Evolutionary conservation across 23 red algal species (phyloP), one percentile per base, ranked within the genome.

Genomic region (Gracilaria domingensis): DNA sequence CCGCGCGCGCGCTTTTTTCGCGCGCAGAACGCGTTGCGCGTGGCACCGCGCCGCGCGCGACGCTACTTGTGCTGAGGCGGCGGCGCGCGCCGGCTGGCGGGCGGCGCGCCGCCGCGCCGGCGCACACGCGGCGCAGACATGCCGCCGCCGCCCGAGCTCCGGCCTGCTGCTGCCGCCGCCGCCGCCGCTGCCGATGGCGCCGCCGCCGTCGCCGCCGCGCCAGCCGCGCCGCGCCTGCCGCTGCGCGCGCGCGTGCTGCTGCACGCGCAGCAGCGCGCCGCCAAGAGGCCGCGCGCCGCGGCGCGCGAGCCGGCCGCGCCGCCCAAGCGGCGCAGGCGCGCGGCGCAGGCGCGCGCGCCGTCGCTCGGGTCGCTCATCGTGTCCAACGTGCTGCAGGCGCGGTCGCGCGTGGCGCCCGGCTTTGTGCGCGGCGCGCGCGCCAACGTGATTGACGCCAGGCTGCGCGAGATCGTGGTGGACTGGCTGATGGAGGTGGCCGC

Each of bases 381-480:
- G 30, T 8, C 30, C 64, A 69, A 69, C 20, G 64, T 69, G 64
- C 64, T 69, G 64, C 64, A 4, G 8, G 64, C 64, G 16, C 8
- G 12, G 32, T 69, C 64, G 64, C 64, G 64, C 64, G 64, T 55
- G 48, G 38, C 59, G 47, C 0, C 30, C 65, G 38, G 60, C 59
- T 45, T 33, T 50, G 29, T 45, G 28, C 60, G 81, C 34, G 24
- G 18, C 18, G 42, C 75, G 53, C 54, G 78, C 34, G 39, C 35
- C 54, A 42, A 24, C 33, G 21, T 48, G 33, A 69, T 64, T 20
- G 81, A 66, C 79, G 79, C 53, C 18, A 21, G 59, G 1, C 30
- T 85, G 81, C 51, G 81, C n/a, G 81, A 85, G 29, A 38, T 85
- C 21, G 59, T 85, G 21, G 81, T 85, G 57, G 81, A 85, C 65